Percentiles rank a stretch among this genome's conserved stretches.
Evolutionary conservation across 345 rosid species (phyloP).

Genomic region (Citrus unshiu): DNA sequence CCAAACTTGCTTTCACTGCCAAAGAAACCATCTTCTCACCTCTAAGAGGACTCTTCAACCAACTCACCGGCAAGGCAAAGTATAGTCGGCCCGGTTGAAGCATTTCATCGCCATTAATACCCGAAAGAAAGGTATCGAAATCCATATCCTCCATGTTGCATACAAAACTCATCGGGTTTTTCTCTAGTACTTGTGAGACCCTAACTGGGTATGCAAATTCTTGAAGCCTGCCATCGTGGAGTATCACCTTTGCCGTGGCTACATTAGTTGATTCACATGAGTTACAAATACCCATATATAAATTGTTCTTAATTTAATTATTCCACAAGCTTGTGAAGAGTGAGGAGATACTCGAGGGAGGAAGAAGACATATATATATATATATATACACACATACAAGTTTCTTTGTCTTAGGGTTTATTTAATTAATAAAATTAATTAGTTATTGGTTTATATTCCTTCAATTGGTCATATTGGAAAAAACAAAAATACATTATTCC

Average conservation of each 20-base stretch:
- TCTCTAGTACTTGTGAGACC: conserved; percentile 40
- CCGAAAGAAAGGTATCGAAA: conserved; percentile 32
- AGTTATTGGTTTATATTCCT: background rate
- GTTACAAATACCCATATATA: conserved; percentile 47
- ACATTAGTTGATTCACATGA: conserved; percentile 39
- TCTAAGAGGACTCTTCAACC: conserved; percentile 28
- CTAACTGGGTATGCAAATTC: conserved; percentile 52
- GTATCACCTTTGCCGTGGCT: conserved; percentile 51
- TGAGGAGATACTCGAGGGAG: background rate
- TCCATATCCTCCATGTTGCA: conserved; percentile 59
- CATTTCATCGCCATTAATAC: conserved; percentile 34
- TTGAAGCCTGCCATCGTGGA: conserved; percentile 52
- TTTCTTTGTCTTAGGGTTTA: background rate
- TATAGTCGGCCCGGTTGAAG: conserved; percentile 49
- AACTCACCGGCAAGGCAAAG: conserved; percentile 43
- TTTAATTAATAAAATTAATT: background rate
- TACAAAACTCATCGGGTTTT: conserved; percentile 35
- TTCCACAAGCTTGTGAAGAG: background rate
- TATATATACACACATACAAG: background rate
- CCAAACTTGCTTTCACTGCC: conserved; percentile 58
- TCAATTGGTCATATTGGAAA: background rate
- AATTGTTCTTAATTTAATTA: background rate
- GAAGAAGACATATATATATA: background rate
- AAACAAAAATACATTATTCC: background rate
- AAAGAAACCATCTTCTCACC: conserved; percentile 53